Conservation (phyloP, 2,329 filamentous ascomycete species). For the Fusarium liriodendri region DNA sequence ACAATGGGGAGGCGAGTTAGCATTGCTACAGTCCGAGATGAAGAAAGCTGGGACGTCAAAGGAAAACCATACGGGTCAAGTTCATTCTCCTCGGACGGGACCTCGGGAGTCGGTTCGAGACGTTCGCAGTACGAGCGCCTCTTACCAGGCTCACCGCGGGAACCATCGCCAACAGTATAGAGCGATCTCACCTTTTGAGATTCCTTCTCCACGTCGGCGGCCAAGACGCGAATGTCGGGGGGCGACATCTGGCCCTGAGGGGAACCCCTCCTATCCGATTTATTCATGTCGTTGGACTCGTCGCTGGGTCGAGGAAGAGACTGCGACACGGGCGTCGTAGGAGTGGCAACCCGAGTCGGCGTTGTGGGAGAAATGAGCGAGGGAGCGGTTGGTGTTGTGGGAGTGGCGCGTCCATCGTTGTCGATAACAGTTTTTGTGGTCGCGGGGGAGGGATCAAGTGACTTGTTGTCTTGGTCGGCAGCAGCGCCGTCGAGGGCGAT, state of each 20-base stretch:
- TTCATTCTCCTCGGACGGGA: conserved; percentile 63
- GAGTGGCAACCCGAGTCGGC: conserved; percentile 23
- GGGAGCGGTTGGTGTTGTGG: conserved; percentile 26
- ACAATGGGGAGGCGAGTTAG: conserved; percentile 41
- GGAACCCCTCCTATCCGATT: conserved; percentile 23
- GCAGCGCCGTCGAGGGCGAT: conserved; percentile 35
- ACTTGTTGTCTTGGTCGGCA: conserved; percentile 19
- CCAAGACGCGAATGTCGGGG: conserved; percentile 64
- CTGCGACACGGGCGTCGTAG: conserved; percentile 39
- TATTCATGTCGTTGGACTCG: conserved; percentile 40
- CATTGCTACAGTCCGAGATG: conserved; percentile 40
- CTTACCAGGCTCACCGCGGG: conserved; percentile 64
- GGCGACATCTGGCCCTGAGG: conserved; percentile 40
- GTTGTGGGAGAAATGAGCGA: conserved; percentile 21
- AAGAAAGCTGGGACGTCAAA: conserved; percentile 46
- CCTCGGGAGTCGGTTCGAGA: conserved; percentile 62
- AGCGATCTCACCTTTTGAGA: conserved; percentile 76
- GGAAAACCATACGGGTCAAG: conserved; percentile 69
- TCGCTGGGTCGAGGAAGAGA: conserved; percentile 37
- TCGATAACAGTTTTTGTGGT: conserved; percentile 27
- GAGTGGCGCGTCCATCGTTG: conserved; percentile 38
- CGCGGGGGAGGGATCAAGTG: conserved; percentile 11
- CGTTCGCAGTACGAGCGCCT: conserved; percentile 60
- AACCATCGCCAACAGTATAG: conserved; percentile 67
- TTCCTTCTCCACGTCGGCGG: conserved; percentile 69